These are phyloP conservation scores for Truncatella angustata DNA, from an alignment of 2,329 filamentous ascomycete species.

Conservation along the genomic window DNA sequence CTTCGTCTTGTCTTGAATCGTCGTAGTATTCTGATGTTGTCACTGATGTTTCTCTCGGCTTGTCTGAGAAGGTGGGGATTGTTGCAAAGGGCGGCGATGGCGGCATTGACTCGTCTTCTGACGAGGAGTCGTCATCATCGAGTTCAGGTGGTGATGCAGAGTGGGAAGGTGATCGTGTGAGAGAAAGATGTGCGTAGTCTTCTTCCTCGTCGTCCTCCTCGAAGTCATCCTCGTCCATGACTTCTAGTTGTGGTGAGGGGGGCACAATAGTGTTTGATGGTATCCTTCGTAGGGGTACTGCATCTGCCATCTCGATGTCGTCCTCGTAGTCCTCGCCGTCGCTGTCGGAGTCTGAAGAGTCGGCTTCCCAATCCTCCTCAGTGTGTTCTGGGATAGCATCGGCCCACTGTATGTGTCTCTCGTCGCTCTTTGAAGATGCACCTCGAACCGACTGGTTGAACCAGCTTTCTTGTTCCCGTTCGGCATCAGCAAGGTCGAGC, in stretches of 20 bases:
- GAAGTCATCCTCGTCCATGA: slow-evolving; percentile 35
- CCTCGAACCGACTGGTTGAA: slow-evolving; percentile 93
- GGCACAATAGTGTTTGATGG: slow-evolving; percentile 32
- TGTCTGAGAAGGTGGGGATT: slow-evolving; percentile 59
- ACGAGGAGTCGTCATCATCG: slow-evolving; percentile 66
- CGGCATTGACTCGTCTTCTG: slow-evolving; percentile 72
- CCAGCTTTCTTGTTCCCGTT: slow-evolving; percentile 94
- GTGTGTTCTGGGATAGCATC: slow-evolving; percentile 72
- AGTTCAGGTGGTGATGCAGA: slow-evolving; percentile 67
- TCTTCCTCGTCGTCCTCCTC: slow-evolving; percentile 45
- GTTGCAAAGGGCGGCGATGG: slow-evolving; percentile 62
- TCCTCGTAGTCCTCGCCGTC: slow-evolving; percentile 48
- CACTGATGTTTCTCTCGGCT: slow-evolving; percentile 44
- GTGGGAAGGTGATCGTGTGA: slow-evolving; percentile 69
- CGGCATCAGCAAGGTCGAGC: slow-evolving; percentile 86
- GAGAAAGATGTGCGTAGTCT: slow-evolving; percentile 62
- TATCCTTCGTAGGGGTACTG: slow-evolving; percentile 45
- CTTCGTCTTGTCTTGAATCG: slow-evolving; percentile 34
- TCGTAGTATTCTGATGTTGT: slow-evolving; percentile 27
- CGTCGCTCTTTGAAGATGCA: slow-evolving; percentile 56
- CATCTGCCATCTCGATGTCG: slow-evolving; percentile 52
- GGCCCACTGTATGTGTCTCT: slow-evolving; percentile 84
- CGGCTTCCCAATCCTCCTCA: slow-evolving; percentile 68
- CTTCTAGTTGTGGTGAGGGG: slow-evolving; percentile 31
- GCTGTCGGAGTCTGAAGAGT: slow-evolving; percentile 57